Conservation (phyloP, 2,329 filamentous ascomycete species). For the Aureobasidium melanogenum region DNA sequence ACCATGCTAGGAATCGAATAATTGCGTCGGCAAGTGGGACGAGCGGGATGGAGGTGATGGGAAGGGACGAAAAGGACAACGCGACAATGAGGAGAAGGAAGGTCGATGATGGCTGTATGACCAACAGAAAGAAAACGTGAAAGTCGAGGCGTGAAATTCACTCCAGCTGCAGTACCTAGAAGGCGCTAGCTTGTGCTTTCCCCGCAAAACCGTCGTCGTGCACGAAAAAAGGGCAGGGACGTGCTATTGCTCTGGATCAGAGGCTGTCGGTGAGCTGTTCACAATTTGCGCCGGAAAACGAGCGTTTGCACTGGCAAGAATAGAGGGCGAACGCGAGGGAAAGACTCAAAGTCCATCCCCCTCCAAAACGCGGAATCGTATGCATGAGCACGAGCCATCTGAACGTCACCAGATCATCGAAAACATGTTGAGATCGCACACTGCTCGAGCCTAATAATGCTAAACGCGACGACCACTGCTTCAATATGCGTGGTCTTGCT, state of each 20-base stretch:
- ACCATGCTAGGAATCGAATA: conserved; percentile 33
- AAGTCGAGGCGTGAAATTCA: conserved; percentile 6
- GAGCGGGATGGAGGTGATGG: conserved; percentile 17
- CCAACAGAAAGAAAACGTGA: conserved; percentile 8
- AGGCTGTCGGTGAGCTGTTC: neutral
- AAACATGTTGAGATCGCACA: neutral
- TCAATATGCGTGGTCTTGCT: neutral
- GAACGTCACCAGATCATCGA: neutral
- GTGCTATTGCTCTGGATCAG: neutral
- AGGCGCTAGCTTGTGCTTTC: neutral
- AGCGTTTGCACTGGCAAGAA: neutral
- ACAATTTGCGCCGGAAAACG: neutral
- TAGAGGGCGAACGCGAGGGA: neutral
- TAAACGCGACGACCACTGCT: neutral
- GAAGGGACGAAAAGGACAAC: neutral
- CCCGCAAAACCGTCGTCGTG: neutral
- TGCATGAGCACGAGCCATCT: conserved; percentile 8
- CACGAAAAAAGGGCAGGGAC: neutral
- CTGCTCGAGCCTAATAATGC: neutral
- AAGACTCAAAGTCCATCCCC: neutral
- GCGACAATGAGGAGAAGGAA: neutral
- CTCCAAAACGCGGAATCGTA: neutral
- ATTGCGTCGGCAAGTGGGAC: conserved; percentile 6
- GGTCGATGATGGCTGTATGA: conserved; percentile 7
- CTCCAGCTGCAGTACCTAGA: conserved; percentile 2